Percentiles rank a stretch among this genome's conserved stretches.
These are phyloP conservation scores for Glonium stellatum DNA, from an alignment of 495 filamentous ascomycete genomes.

Conservation along the genomic window DNA sequence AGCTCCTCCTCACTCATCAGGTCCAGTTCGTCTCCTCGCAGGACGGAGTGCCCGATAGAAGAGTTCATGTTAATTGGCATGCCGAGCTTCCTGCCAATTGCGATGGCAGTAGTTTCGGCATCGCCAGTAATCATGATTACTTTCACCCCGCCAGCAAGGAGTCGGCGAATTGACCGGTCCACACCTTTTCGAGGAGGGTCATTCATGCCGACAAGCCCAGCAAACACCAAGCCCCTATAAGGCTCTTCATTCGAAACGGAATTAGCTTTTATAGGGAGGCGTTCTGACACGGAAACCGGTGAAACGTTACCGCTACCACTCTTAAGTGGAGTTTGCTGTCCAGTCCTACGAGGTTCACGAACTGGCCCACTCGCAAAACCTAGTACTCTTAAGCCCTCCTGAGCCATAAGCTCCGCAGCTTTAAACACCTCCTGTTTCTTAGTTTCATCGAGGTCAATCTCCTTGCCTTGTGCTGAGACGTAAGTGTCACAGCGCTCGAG, in stretches of 20 bases:
- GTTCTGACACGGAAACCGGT: slow-evolving; percentile 8
- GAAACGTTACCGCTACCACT: slow-evolving; percentile 25
- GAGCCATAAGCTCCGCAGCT: slow-evolving; percentile 85
- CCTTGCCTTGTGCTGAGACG: slow-evolving; percentile 75
- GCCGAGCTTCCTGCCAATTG: slow-evolving; percentile 85
- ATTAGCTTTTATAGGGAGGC: slow-evolving; percentile 17
- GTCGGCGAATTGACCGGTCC: slow-evolving; percentile 75
- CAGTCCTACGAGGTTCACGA: slow-evolving; percentile 20
- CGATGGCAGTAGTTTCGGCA: slow-evolving; percentile 85
- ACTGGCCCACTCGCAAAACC: slow-evolving; percentile 77
- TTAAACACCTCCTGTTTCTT: slow-evolving; percentile 65
- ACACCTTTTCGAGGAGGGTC: slow-evolving; percentile 89
- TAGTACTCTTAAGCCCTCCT: slow-evolving; percentile 82
- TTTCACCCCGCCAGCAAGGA: slow-evolving; percentile 90
- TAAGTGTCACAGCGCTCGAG: slow-evolving; percentile 85
- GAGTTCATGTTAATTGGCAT: slow-evolving; percentile 59
- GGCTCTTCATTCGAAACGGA: slow-evolving; percentile 56
- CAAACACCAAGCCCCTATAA: slow-evolving; percentile 79
- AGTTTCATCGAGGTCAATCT: slow-evolving; percentile 75
- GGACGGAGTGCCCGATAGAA: slow-evolving; percentile 49
- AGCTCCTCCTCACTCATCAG: slow-evolving; percentile 80
- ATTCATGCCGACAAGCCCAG: slow-evolving; percentile 92
- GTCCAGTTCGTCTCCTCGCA: slow-evolving; percentile 86
- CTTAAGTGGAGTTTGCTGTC: slow-evolving; percentile 32
- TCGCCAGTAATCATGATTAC: slow-evolving; percentile 99